Conservation (phyloP, 169 alveolate species). For the Cyclospora cayetanensis region DNA sequence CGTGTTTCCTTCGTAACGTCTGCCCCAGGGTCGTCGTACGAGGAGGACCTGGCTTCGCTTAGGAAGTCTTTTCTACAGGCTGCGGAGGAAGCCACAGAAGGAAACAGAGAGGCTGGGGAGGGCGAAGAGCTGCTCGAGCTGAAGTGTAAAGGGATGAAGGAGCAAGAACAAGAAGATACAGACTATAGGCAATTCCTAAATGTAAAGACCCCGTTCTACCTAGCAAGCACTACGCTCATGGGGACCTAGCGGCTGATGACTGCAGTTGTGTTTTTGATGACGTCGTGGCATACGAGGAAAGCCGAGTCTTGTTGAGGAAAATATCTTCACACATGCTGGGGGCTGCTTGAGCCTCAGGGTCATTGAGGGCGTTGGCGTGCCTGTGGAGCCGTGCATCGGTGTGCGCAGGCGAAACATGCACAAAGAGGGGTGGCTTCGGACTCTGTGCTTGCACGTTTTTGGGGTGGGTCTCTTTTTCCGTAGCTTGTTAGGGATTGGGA, state of each 20-base stretch:
- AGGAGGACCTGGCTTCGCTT: neutral
- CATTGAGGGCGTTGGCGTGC: no score
- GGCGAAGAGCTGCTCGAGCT: conserved; percentile 25
- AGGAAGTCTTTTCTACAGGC: conserved; percentile 56
- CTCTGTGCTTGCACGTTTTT: neutral
- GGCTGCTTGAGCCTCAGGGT: no score
- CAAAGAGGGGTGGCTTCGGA: neutral
- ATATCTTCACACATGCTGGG: no score
- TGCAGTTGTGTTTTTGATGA: no score
- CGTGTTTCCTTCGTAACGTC: no score
- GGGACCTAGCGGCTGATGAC: no score
- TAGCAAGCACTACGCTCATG: no score
- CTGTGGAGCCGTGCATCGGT: no score
- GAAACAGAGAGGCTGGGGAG: conserved; percentile 50
- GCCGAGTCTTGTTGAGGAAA: no score
- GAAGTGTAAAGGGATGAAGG: conserved; percentile 63
- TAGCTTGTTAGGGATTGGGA: no score
- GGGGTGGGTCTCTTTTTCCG: conserved; percentile 30
- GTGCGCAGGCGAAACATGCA: neutral
- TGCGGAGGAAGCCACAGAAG: conserved; percentile 51
- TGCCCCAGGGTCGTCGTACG: neutral
- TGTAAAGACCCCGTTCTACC: neutral
- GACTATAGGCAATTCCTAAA: conserved; percentile 65
- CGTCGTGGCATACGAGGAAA: no score
- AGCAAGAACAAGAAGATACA: conserved; percentile 57